These are phyloP conservation scores for Leptographium wingfieldii DNA, from an alignment of 2,329 filamentous ascomycete species.

Conservation along the genomic window DNA sequence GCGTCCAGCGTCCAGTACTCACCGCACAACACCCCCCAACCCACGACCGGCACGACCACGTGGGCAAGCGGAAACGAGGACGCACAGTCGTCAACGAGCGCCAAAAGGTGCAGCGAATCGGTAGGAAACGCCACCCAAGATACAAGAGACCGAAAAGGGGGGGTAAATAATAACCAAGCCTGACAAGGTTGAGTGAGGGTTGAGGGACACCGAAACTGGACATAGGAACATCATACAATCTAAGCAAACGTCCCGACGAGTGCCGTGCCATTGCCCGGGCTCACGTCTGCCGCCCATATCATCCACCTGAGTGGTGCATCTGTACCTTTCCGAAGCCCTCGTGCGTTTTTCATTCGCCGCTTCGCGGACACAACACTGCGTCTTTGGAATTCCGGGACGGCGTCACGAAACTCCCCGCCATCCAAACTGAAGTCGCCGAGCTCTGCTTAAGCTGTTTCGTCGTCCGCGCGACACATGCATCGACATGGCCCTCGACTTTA, in stretches of 20 bases:
- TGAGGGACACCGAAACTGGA: too few relatives aligned
- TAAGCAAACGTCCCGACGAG: too few relatives aligned
- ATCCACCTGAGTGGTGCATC: neutral
- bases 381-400: too few relatives aligned
- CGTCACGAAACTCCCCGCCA: neutral
- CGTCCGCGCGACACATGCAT: conserved; percentile 29
- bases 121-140: neutral
- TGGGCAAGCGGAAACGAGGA: too few relatives aligned
- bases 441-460: neutral
- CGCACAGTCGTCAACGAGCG: too few relatives aligned
- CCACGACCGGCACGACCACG: neutral
- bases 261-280: too few relatives aligned
- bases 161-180: neutral
- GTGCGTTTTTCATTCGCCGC: neutral
- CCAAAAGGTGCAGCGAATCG: too few relatives aligned
- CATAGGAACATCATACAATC: too few relatives aligned
- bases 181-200: neutral
- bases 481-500: conserved; percentile 26
- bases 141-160: neutral
- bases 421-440: neutral
- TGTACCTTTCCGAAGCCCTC: neutral
- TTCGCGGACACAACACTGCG: neutral
- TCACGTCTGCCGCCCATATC: too few relatives aligned
- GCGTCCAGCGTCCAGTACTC: neutral
- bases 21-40: neutral